Evolutionary conservation across 148 eudicot species (phyloP), one percentile per base, ranked within the genome.

Genomic region (Talinum fruticosum): DNA sequence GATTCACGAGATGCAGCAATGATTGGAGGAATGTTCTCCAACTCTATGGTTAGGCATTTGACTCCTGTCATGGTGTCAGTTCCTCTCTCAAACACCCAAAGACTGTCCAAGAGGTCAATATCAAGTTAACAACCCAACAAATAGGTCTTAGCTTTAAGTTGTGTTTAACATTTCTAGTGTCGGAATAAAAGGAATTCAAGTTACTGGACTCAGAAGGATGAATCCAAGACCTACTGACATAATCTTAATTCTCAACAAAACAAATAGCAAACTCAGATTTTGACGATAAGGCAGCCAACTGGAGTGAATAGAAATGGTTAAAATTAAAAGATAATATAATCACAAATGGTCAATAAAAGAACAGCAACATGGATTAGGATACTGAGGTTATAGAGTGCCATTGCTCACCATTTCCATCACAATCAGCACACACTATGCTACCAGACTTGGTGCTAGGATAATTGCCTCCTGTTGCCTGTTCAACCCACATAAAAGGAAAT

Each of bases 361-460:
- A 32, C 8, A 44, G 26, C 0, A 7, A 49, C 26, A 23, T 5
- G 6, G 14, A 61, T 1, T 51, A 72, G 35, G 45, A 14, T 10
- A 30, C 59, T 72, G 53, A 24, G 47, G 61, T 51, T 34, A 29
- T 7, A 36, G 0, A 29, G 4, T 10, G 29, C 32, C 15, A 12
- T 26, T 53, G 24, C 85, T 85, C 57, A 89, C 91, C 91, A 76
- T 89, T 89, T 76, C 91, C 91, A 29, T 89, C 86, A 77, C 91
- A 89, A 44, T 76, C 85, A n/a, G 84, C 23, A 57, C 91, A 89
- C 34, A 89, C 64, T 65, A 89, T 70, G 82, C 91, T 88, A 8
- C 62, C 75, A 32, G 66, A n/a, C 83, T 87, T 87, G 36, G 86
- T 76, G 74, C 73, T 69, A 66, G 79, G 80, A 73, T 74, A 19